Percentiles rank a stretch among this genome's conserved stretches.
These are phyloP conservation scores for Westerdykella ornata DNA, from an alignment of 2,329 filamentous ascomycete species.

Conservation along the genomic window DNA sequence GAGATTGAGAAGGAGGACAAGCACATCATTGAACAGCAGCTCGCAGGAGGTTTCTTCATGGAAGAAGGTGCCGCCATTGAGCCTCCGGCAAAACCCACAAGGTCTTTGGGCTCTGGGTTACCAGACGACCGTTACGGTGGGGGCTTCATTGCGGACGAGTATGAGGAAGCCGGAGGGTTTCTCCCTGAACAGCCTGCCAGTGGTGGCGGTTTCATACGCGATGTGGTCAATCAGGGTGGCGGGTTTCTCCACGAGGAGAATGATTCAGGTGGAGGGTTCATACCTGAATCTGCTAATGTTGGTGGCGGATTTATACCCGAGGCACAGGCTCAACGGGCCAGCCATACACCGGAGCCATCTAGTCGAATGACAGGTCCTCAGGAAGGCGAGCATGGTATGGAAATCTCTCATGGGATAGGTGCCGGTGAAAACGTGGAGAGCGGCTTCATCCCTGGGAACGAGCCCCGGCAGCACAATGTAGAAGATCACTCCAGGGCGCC, in stretches of 20 bases:
- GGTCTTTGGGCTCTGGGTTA: slow-evolving; percentile 6
- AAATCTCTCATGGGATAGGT: slow-evolving; percentile 8
- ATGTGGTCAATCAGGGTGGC: slow-evolving; percentile 8
- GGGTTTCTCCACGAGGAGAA: slow-evolving; percentile 7
- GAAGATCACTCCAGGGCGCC: neutral
- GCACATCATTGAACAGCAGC: slow-evolving; percentile 20
- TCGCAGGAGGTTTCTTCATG: slow-evolving; percentile 39
- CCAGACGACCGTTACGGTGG: neutral
- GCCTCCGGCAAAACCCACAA: slow-evolving; percentile 18
- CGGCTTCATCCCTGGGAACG: slow-evolving; percentile 9
- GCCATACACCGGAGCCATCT: slow-evolving; percentile 16
- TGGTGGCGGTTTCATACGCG: slow-evolving; percentile 13
- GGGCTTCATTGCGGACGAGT: no score
- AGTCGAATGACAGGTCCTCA: no score
- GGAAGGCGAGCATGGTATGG: no score
- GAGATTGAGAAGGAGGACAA: slow-evolving; percentile 27
- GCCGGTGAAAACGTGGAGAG: slow-evolving; percentile 11
- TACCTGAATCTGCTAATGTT: slow-evolving; percentile 11
- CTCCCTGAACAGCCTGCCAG: slow-evolving; percentile 10
- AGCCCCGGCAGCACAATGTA: neutral
- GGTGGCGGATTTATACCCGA: slow-evolving; percentile 10
- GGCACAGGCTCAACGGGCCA: slow-evolving; percentile 18
- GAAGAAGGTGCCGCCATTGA: slow-evolving; percentile 48
- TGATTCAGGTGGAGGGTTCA: slow-evolving; percentile 14
- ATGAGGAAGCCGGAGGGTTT: slow-evolving; percentile 12